phyloP scores from a whole-genome alignment of 306 rosid genomes.

The Myrica gale region DNA sequence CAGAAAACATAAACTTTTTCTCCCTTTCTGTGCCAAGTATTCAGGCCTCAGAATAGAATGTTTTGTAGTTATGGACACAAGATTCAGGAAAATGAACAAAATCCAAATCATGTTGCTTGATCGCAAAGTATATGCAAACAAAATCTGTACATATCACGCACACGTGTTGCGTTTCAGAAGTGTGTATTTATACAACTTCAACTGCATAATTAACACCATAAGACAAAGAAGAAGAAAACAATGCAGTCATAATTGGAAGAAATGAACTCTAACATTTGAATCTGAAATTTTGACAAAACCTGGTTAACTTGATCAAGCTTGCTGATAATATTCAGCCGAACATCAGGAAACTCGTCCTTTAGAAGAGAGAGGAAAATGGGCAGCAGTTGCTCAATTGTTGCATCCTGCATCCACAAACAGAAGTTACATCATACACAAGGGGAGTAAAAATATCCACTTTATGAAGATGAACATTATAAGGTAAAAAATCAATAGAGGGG shows the following conservation, averaged over 20 bases:
- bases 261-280: neutral
- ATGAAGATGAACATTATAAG: neutral
- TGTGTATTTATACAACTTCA: neutral
- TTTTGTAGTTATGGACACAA: no score
- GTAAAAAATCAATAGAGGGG: no score
- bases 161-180: neutral
- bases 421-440: conserved; percentile 22
- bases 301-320: conserved; percentile 99
- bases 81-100: no score
- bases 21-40: no score
- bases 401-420: conserved; percentile 65
- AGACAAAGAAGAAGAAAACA: neutral
- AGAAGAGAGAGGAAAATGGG: conserved; percentile 95
- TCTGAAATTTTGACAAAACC: conserved; percentile 41
- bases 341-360: conserved; percentile 98
- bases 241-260: neutral
- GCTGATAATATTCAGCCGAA: conserved; percentile 95
- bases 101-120: no score
- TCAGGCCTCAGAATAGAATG: no score
- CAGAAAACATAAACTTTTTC: no score
- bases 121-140: no score
- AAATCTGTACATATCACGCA: neutral
- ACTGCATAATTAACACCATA: neutral
- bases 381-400: conserved; percentile 95
- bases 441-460: neutral